Percentiles rank a stretch among this genome's conserved stretches.
These are phyloP conservation scores for Chalciporus pseudorubinellus DNA, from an alignment of 768 basidiomycete species.

Conservation along the genomic window DNA sequence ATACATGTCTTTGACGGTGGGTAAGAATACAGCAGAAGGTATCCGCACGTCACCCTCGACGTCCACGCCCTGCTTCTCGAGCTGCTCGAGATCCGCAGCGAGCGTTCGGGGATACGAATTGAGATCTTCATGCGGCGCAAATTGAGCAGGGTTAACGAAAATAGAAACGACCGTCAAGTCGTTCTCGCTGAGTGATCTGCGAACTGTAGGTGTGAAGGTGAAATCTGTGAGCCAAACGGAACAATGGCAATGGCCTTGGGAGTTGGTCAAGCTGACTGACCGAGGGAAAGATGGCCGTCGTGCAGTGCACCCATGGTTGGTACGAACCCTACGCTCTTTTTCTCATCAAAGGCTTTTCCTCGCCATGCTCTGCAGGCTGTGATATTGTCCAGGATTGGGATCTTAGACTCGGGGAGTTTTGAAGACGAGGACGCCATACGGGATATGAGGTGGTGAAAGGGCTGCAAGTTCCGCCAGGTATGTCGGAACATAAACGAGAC, in stretches of 20 bases:
- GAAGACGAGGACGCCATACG: constrained; percentile 17
- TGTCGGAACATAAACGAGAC: constrained; percentile 9
- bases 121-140: constrained; percentile 94
- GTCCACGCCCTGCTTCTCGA: constrained; percentile 41
- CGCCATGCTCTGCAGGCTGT: constrained; percentile 74
- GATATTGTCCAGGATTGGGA: constrained; percentile 58
- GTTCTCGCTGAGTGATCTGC: constrained; percentile 70
- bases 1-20: constrained; percentile 70
- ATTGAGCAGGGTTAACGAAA: constrained; percentile 98
- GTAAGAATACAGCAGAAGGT: constrained; percentile 75
- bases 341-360: constrained; percentile 49
- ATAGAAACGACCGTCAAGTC: constrained; percentile 90
- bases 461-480: constrained; percentile 3
- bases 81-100: constrained; percentile 63
- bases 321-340: constrained; percentile 85
- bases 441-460: neutral
- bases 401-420: constrained; percentile 30
- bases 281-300: constrained; percentile 87
- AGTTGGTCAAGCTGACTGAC: constrained; percentile 45
- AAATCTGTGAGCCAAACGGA: constrained; percentile 1
- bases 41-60: constrained; percentile 36
- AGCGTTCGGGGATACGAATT: constrained; percentile 88
- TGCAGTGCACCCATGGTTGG: constrained; percentile 98
- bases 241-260: neutral
- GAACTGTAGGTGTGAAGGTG: constrained; percentile 51